These are phyloP conservation scores for Diaporthe velutina DNA, from an alignment of 2,329 filamentous ascomycete genomes.

Conservation along the genomic window DNA sequence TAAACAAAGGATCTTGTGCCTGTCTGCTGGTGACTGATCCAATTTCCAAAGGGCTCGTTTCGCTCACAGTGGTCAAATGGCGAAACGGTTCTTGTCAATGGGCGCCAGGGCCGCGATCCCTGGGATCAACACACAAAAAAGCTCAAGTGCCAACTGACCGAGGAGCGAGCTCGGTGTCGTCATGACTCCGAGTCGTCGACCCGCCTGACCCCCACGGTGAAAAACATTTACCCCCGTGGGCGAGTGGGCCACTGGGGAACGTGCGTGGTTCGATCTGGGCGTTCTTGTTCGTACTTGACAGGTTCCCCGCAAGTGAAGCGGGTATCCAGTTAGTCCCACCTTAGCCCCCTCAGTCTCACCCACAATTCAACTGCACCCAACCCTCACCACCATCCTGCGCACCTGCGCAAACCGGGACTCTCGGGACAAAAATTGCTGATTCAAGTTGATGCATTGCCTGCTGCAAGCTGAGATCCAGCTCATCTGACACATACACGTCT, in stretches of 20 bases:
- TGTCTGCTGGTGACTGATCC: background rate
- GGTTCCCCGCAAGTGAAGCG: background rate
- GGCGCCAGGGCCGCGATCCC: no score
- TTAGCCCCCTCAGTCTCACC: background rate
- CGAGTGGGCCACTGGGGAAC: background rate
- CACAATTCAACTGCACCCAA: background rate
- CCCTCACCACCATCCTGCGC: background rate
- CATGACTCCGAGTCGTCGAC: background rate
- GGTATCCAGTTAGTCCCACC: background rate
- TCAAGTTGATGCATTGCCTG: background rate
- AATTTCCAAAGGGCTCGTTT: background rate
- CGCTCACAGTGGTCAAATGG: background rate
- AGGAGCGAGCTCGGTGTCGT: constrained; percentile 2
- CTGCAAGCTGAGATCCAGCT: no score
- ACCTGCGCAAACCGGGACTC: background rate
- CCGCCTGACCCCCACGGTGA: background rate
- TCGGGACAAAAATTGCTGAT: background rate
- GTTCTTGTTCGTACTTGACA: background rate
- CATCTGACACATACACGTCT: no score
- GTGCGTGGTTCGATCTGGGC: background rate
- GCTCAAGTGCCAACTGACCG: no score
- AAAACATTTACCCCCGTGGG: constrained; percentile 4
- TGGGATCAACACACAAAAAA: no score
- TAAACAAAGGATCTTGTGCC: background rate
- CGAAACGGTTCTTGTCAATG: no score